Evolutionary conservation across 176 grass and related monocot species (phyloP), one percentile per base, ranked within the genome.

Genomic region (Cenchrus purpureus): DNA sequence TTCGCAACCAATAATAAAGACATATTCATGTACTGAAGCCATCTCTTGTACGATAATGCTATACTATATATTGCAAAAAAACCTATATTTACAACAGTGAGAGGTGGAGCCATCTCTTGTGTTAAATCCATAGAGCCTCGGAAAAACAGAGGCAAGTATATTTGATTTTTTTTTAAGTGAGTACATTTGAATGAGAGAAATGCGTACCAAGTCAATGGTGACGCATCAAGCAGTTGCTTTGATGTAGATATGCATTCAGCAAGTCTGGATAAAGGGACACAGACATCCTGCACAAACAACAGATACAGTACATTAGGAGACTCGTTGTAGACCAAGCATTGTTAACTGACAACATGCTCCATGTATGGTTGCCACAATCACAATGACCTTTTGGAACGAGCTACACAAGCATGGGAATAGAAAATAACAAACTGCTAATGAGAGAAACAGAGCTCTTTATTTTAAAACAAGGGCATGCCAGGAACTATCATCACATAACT

Each of bases 231-330:
- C 53, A 89, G 73, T 65, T 75, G 45, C 75, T 99, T 99, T 72
- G 97, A 99, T 74, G 86, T 73, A 84, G 93, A 92, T 92, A 99
- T 94, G 83, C 97, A 99, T 83, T 99, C 91, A 84, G 97, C 97
- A 80, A 99, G 90, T 79, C 91, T 94, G 75, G 97, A 99, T 69
- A 96, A 89, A 65, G 97, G 97, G 86, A 96, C 90, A 84, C 93
- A 96, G 72, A 98, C 97, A 84, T 96, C 97, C 97, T 98, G 79
- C 78, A 81, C 13, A 51, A 90, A 65, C 4, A 80, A 74, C 55
- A 85, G 54, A 15, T 43, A 54, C 5, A 20, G 69, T 72, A 37
- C 58, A 68, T 74, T 64, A 88, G 49, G 64, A 13, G 34, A 84
- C 29, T 42, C 50, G 78, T 69, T 65, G 71, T 29, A 80, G 79